phyloP scores from a whole-genome alignment of 1,139 yeast species.

The Barnettozyma hawaiiensis region DNA sequence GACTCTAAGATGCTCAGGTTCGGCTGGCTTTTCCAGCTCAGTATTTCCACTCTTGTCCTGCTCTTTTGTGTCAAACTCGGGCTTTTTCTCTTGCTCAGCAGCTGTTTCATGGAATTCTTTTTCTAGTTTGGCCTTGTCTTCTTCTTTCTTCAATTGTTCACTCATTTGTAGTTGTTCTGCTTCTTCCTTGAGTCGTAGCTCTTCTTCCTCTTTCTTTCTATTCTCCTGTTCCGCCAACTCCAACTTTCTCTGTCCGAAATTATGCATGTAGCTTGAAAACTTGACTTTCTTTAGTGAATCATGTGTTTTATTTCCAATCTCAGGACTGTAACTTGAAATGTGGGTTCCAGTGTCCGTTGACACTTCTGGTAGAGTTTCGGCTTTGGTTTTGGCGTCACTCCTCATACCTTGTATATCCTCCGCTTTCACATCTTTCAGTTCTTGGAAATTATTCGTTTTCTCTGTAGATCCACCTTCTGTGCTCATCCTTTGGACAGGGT shows the following conservation, averaged over 20 bases:
- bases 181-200: conserved; percentile 6
- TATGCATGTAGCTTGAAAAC: conserved; percentile 31
- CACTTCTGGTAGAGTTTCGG: background rate
- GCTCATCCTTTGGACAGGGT: background rate
- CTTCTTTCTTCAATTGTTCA: conserved; percentile 3
- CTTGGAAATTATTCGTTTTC: background rate
- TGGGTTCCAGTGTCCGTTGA: background rate
- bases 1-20: background rate
- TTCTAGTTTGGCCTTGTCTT: conserved; percentile 9
- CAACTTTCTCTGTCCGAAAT: conserved; percentile 27
- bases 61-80: background rate
- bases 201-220: conserved; percentile 9
- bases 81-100: conserved; percentile 8
- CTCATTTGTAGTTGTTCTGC: conserved; percentile 1
- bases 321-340: background rate
- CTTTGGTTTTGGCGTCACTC: background rate
- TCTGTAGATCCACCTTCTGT: background rate
- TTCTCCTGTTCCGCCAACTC: conserved; percentile 23
- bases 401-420: too few relatives aligned
- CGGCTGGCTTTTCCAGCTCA: conserved; percentile 3
- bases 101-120: conserved; percentile 2
- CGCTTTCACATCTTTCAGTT: background rate
- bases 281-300: conserved; percentile 15
- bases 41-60: conserved; percentile 1
- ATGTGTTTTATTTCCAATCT: background rate